Conservation (phyloP, 352 stramenopile species). For the Pythium grandisporangium region DNA sequence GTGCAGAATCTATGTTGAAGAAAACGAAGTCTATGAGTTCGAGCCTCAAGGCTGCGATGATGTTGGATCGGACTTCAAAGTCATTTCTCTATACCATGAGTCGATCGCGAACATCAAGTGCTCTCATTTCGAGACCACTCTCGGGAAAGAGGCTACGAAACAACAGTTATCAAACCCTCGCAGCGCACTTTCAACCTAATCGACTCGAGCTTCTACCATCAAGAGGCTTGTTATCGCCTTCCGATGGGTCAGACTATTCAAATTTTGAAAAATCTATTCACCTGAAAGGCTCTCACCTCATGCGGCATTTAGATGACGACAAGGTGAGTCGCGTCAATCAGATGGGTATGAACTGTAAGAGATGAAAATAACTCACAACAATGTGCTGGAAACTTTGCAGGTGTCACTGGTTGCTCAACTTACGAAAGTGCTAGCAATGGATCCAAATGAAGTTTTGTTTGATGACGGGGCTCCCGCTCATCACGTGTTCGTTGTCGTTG, state of each 20-base stretch:
- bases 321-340: too few species aligned
- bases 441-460: slow-evolving; percentile 50
- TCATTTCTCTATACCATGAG: slow-evolving; percentile 72
- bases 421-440: slow-evolving; percentile 46
- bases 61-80: slow-evolving; percentile 51
- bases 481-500: slow-evolving; percentile 57
- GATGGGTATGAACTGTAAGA: too few species aligned
- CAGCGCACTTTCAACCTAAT: slow-evolving; percentile 5
- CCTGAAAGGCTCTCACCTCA: slow-evolving; percentile 73
- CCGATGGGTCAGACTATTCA: slow-evolving; percentile 52
- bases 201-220: slow-evolving; percentile 23
- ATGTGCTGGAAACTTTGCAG: too few species aligned
- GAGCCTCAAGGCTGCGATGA: slow-evolving; percentile 60
- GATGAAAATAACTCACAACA: too few species aligned
- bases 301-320: slow-evolving; percentile 78
- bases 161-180: slow-evolving; percentile 21
- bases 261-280: slow-evolving; percentile 84
- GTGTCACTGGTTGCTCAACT: slow-evolving; percentile 70
- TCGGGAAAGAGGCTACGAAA: slow-evolving; percentile 26
- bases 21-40: slow-evolving; percentile 44
- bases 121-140: slow-evolving; percentile 16
- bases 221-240: slow-evolving; percentile 4
- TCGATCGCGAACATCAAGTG: slow-evolving; percentile 25
- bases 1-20: slow-evolving; percentile 30
- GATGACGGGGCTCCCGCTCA: slow-evolving; percentile 26